phyloP scores from a whole-genome alignment of 345 rosid genomes.

The Passiflora organensis region DNA sequence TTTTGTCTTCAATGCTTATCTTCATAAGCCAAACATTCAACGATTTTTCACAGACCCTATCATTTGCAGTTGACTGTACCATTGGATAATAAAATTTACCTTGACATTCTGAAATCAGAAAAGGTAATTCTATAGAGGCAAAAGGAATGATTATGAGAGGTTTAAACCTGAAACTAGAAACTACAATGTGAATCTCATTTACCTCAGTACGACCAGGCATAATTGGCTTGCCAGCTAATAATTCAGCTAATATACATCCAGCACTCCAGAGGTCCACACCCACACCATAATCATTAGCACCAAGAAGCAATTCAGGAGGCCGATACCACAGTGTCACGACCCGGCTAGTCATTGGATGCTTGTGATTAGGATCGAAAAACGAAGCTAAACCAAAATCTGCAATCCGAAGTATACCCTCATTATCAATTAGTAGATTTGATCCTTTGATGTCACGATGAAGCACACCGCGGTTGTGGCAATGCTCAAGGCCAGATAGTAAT shows the following conservation, averaged over 20 bases:
- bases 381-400: constrained; percentile 96
- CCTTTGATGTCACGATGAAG: constrained; percentile 99
- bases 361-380: constrained; percentile 69
- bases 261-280: constrained; percentile 98
- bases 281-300: constrained; percentile 74
- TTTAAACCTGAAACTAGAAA: background rate
- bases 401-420: constrained; percentile 73
- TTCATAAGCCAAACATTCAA: too few species aligned
- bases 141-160: too few species aligned
- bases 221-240: constrained; percentile 87
- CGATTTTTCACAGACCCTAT: too few species aligned
- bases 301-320: constrained; percentile 94
- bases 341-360: constrained; percentile 82
- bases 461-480: constrained; percentile 82
- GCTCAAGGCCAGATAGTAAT: constrained; percentile 88
- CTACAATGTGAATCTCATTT: constrained; percentile 2
- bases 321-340: constrained; percentile 98
- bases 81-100: too few species aligned
- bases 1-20: too few species aligned
- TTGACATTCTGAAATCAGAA: too few species aligned
- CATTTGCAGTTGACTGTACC: too few species aligned
- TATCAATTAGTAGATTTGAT: constrained; percentile 89
- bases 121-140: too few species aligned
- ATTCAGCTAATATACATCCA: constrained; percentile 91
- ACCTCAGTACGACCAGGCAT: constrained; percentile 99